Evolutionary conservation across 148 eudicot species (phyloP).

Genomic region (Drosera capensis): DNA sequence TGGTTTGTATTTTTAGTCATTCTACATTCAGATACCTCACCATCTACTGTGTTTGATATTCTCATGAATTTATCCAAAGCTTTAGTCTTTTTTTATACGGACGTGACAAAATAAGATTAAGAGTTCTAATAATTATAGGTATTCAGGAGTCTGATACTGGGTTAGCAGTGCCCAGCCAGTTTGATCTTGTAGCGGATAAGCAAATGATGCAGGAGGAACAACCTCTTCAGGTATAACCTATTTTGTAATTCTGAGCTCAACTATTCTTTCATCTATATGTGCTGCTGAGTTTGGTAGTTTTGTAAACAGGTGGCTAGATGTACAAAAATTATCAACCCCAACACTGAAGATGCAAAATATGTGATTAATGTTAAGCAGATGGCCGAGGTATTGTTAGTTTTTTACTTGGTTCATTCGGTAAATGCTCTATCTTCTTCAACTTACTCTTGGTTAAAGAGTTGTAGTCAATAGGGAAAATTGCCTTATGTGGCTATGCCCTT

Average conservation of each 20-base stretch:
- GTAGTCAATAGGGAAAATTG: no score
- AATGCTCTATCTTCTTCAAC: no score
- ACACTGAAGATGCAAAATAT: slow-evolving; percentile 94
- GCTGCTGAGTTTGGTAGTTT: slow-evolving; percentile 3
- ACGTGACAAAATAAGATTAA: not conserved
- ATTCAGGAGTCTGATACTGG: slow-evolving; percentile 99
- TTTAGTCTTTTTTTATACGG: not conserved
- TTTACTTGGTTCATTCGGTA: no score
- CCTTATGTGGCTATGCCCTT: no score
- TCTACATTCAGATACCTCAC: not conserved
- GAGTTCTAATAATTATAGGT: slow-evolving; percentile 20
- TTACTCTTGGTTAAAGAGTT: no score
- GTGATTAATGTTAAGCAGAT: slow-evolving; percentile 90
- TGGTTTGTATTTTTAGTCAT: slow-evolving; percentile 22
- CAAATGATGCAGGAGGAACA: slow-evolving; percentile 99
- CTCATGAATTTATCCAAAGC: not conserved
- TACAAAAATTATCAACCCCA: slow-evolving; percentile 95
- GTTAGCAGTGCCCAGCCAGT: slow-evolving; percentile 89
- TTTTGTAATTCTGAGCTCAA: not conserved
- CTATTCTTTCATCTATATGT: not conserved
- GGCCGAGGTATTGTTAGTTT: slow-evolving; percentile 49
- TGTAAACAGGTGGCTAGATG: slow-evolving; percentile 81
- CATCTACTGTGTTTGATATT: not conserved
- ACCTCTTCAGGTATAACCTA: slow-evolving; percentile 68
- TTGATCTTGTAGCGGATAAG: slow-evolving; percentile 96